phyloP scores from a whole-genome alignment of 192 early-diverging fungal genomes.

The Bifiguratus adelaidae region DNA sequence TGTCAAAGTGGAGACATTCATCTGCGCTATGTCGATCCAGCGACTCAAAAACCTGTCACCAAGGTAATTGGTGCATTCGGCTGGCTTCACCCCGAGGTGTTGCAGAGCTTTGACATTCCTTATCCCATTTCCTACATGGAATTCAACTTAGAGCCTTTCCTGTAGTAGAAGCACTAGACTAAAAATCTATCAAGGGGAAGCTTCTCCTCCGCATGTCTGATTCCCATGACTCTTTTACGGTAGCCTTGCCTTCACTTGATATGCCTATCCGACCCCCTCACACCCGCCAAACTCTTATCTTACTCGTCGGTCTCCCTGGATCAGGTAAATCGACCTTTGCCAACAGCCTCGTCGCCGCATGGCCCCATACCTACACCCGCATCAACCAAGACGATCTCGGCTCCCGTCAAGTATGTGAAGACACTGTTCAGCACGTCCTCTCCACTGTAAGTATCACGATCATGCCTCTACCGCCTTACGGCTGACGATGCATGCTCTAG shows the following conservation, averaged over 20 bases:
- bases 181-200: too few species aligned
- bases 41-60: conserved; percentile 16
- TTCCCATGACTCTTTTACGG: too few species aligned
- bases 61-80: conserved; percentile 76
- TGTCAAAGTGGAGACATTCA: conserved; percentile 86
- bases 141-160: conserved; percentile 91
- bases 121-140: conserved; percentile 87
- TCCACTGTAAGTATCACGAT: conserved; percentile 1
- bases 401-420: conserved; percentile 54
- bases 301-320: conserved; percentile 66
- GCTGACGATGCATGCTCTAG: neutral
- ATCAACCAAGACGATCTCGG: conserved; percentile 72
- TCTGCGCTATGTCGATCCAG: conserved; percentile 33
- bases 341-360: conserved; percentile 28
- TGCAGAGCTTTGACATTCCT: conserved; percentile 72
- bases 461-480: neutral
- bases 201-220: too few species aligned
- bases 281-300: too few species aligned
- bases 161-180: too few species aligned
- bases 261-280: too few species aligned
- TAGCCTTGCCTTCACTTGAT: too few species aligned
- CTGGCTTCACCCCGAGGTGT: conserved; percentile 84
- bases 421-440: conserved; percentile 17
- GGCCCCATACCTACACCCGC: conserved; percentile 39
- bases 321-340: conserved; percentile 69